phyloP scores from a whole-genome alignment of 805 yeast species.

The Saccharomyces jurei region DNA sequence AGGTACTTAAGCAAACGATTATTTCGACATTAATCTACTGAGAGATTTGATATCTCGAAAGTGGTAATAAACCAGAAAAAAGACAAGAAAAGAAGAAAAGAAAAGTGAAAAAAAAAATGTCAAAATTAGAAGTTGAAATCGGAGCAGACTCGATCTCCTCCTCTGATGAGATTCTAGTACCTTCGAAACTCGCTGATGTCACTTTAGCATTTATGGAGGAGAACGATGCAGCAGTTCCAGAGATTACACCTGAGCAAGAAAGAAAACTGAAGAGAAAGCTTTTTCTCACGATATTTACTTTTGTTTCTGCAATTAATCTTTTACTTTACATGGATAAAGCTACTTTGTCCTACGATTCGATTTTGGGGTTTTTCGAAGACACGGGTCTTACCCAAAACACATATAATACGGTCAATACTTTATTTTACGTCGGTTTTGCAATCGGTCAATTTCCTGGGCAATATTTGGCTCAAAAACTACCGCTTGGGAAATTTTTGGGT shows the following conservation, averaged over 20 bases:
- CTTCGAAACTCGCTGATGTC: slow-evolving; percentile 28
- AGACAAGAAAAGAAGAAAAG: not conserved
- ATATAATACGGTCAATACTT: slow-evolving; percentile 42
- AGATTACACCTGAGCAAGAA: slow-evolving; percentile 38
- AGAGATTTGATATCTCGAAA: not conserved
- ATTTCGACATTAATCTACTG: not conserved
- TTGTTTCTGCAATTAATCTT: slow-evolving; percentile 35
- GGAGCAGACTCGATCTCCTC: not conserved
- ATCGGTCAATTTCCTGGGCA: slow-evolving; percentile 33
- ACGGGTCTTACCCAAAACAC: slow-evolving; percentile 37
- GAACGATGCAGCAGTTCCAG: slow-evolving; percentile 30
- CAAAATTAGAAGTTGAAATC: not conserved
- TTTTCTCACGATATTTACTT: slow-evolving; percentile 30
- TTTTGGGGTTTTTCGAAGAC: slow-evolving; percentile 41
- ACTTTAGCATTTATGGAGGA: slow-evolving; percentile 33
- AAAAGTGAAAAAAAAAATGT: not conserved
- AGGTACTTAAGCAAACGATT: not conserved
- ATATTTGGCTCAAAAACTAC: slow-evolving; percentile 33
- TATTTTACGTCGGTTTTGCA: slow-evolving; percentile 46
- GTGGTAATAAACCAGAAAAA: too few relatives aligned
- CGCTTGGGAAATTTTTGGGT: slow-evolving; percentile 35
- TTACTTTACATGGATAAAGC: slow-evolving; percentile 47
- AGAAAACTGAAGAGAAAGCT: slow-evolving; percentile 34
- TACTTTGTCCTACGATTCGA: slow-evolving; percentile 40
- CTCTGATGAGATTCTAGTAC: not conserved